Conservation (phyloP, 352 stramenopile species). For the Globisporangium echinulatum region DNA sequence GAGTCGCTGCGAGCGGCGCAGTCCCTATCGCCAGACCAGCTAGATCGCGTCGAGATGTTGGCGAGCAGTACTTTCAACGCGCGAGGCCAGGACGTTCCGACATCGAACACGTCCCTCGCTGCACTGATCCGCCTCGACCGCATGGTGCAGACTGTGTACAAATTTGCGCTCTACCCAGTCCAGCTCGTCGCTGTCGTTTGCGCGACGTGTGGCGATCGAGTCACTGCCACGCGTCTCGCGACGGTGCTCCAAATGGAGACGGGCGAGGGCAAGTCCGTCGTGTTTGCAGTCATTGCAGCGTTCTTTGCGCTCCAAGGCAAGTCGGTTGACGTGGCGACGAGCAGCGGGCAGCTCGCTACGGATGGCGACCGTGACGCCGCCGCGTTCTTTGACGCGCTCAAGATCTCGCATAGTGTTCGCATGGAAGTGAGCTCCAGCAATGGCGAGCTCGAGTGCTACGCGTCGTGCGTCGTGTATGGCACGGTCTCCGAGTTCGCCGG, state of each 20-base stretch:
- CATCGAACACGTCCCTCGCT: not conserved
- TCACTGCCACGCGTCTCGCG: not conserved
- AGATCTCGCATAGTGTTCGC: not conserved
- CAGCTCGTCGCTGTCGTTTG: constrained; percentile 1
- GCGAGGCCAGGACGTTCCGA: not conserved
- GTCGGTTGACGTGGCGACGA: not conserved
- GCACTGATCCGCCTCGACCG: not conserved
- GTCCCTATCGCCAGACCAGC: not conserved
- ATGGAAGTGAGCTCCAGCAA: not conserved
- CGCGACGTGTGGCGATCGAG: not conserved
- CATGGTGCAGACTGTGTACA: not conserved
- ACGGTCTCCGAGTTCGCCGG: not conserved
- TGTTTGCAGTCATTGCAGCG: not conserved
- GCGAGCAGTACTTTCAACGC: not conserved
- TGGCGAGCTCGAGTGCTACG: not conserved
- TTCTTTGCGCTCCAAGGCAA: not conserved
- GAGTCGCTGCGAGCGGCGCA: not conserved
- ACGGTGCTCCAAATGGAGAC: constrained; percentile 2
- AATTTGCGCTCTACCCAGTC: constrained; percentile 1
- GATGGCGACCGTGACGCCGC: not conserved
- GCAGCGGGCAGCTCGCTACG: not conserved
- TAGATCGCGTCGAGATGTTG: not conserved
- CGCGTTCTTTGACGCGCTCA: not conserved
- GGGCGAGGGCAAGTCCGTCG: constrained; percentile 2
- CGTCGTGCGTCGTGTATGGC: not conserved